Evolutionary conservation across 2,329 filamentous ascomycete genomes (phyloP), one percentile per base, ranked within the genome.

Genomic region (Aspergillus pseudotamarii): DNA sequence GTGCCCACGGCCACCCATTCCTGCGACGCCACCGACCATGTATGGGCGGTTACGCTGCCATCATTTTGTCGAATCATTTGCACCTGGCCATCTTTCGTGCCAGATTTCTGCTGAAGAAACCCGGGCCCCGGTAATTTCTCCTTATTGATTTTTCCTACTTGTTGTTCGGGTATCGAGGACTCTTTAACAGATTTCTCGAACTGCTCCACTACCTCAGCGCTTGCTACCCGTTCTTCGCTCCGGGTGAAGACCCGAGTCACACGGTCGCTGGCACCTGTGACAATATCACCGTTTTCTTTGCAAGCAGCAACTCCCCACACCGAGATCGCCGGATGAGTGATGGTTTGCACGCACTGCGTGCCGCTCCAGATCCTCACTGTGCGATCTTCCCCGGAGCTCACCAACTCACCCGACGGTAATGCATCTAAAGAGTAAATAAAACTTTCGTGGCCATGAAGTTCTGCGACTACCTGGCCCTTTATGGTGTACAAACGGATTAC

Each of bases 1-100:
- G 93, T 96, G n/a, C 95, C 95, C 10, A 98, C 91, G 66, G 90
- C 91, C 62, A 93, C 83, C 94, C 94, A 97, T 75, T 93, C 84
- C 58, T 88, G 84, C 65, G 89, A 84, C 67, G 86, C 81, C 72
- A 78, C 69, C 67, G 94, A 96, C 94, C 94, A 98, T 65, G 92
- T 89, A 74, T 98, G 92, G 10, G 94, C 93, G 5, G 91, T 93
- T 34, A 97, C 85, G 58, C 88, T 92, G 53, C 93, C 93, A 72
- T 96, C 89, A 9, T 86, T 81, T 75, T 97, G 91, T 63, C 86
- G 88, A 71, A 97, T 94, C 88, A 96, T 96, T 72, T 96, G 90
- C 6, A 97, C 91, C 74, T 99, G 94, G 0, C 95, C 95, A 68
- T 99, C 95, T 78, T 97, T 97, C n/a, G 92, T 95, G 4, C 95